Evolutionary conservation across 495 filamentous ascomycete genomes (phyloP).

Genomic region (Hyaloscypha finlandica): DNA sequence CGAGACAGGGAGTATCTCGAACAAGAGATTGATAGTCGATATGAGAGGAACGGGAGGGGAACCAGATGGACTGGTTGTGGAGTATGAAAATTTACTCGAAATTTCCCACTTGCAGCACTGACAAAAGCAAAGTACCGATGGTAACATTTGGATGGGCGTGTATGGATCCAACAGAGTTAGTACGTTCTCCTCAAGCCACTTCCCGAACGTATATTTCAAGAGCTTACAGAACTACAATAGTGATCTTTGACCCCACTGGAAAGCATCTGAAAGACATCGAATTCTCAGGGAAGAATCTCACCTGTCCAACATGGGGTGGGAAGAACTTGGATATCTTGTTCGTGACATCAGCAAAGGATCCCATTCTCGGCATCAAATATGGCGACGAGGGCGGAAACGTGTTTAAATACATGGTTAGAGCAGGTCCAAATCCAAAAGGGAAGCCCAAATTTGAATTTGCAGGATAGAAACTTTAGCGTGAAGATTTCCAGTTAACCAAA

Average conservation of each 20-base stretch:
- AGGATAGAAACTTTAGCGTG: neutral
- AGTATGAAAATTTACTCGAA: conserved; percentile 9
- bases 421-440: conserved; percentile 3
- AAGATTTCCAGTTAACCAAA: too few relatives aligned
- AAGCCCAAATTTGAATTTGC: conserved; percentile 17
- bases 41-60: conserved; percentile 27
- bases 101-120: too few relatives aligned
- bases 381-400: conserved; percentile 21
- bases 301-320: conserved; percentile 25
- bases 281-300: conserved; percentile 21
- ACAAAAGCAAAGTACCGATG: conserved; percentile 6
- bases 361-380: neutral
- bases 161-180: conserved; percentile 19
- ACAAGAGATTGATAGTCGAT: conserved; percentile 32
- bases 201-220: neutral
- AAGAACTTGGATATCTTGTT: conserved; percentile 18
- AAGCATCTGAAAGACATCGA: conserved; percentile 15
- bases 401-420: conserved; percentile 13
- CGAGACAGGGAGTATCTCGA: conserved; percentile 30
- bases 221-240: conserved; percentile 3
- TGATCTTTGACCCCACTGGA: conserved; percentile 15
- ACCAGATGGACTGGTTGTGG: conserved; percentile 37
- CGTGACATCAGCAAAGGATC: conserved; percentile 13
- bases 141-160: conserved; percentile 20
- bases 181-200: conserved; percentile 5